Base-by-base conservation (phyloP, 1,139 yeast species). In the Hansenula sp. region DNA sequence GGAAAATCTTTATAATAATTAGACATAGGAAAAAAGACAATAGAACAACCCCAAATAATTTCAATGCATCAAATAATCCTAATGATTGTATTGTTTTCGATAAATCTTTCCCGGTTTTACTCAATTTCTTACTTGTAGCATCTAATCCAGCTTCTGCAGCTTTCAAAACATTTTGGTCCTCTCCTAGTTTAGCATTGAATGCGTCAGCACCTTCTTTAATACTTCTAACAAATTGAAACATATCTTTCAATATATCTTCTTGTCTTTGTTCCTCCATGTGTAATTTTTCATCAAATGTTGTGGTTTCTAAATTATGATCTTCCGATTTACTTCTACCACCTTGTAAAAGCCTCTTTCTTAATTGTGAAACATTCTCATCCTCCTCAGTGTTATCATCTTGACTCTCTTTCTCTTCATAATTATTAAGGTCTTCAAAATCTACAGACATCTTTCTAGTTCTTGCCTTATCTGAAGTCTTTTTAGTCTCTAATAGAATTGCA, bases 101-200 rank as follows among this genome's bases (percentile, higher is more conserved):
- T 22, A 50, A 41, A 54, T 64, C 36, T 46, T 55, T 38, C 46
- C 57, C 42, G 50, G 55, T 46, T 53, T 63, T 32, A 48, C 52
- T 30, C 61, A 66, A 38, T 43, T 65, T 64, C 30, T 44, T 53
- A 3, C 66, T 58, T 2, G 69, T 65, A 2, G 58, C 61, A 32
- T 63, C 64, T 3, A 66, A 46, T 13, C 70, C 70, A 16, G 61
- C 56, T 42, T 65, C 69, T 1, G 71, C 68, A 4, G 70, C 69
- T 19, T 60, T 58, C 11, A 66, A 35, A 1, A 64, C 60, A 35
- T 60, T 63, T 31, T 59, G 50, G 41, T 65, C 70, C 37, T 64
- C 62, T 17, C 60, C 57, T 27, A 66, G 44, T 19, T 66, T 67
- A 32, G 54, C 56, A 42, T 64, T 65, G 42, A 66, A 66, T 4